Base-by-base conservation (phyloP, 139 green algal species). In the Desmodesmus armatus region DNA sequence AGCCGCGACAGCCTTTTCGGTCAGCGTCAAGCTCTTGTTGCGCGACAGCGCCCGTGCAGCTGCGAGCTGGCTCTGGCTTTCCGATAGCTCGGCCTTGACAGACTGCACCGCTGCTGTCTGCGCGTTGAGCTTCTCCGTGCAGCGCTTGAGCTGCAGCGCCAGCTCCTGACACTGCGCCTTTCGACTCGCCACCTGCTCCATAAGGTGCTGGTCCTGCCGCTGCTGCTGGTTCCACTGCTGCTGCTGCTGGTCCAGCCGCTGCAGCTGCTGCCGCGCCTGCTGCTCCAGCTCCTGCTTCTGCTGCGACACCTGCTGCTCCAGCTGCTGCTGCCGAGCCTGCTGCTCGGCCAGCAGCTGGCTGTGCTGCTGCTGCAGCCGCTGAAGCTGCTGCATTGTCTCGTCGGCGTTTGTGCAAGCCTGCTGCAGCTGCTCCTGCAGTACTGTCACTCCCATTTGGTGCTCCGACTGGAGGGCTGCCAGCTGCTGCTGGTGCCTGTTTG, bases 151-250 rank as follows among this genome's bases (percentile, higher is more conserved):
- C 39, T 82, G 76, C 5, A 53, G 31, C 15, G 76, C 76, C 27
- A 82, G 76, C 76, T 82, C 35, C 55, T 82, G 71, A 21, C 33
- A 19, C 62, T 82, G 76, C 31, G 76, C 62, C 47, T 72, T 82
- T 5, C 37, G 39, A 0, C 23, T 33, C 0, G 37, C 53, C 47
- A 82, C 41, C 53, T 82, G 76, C 76, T 82, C 37, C 76, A 41
- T 35, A 35, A 82, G 55, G 21, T 82, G 55, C 0, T 21, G 51
- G 21, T 82, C 76, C 2, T 39, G 76, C 6, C n/a, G 35, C 25
- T 71, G 6, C 21, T 29, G 5, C 55, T 72, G 53, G 55, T 82
- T 35, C 76, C 58, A 55, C 55, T 43, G 76, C 76, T 82, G 76
- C 53, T 58, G 53, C 51, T 58, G 37, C 23, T 72, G 33, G 35